phyloP scores from a whole-genome alignment of 352 stramenopile genomes.

The Phytophthora pisi region DNA sequence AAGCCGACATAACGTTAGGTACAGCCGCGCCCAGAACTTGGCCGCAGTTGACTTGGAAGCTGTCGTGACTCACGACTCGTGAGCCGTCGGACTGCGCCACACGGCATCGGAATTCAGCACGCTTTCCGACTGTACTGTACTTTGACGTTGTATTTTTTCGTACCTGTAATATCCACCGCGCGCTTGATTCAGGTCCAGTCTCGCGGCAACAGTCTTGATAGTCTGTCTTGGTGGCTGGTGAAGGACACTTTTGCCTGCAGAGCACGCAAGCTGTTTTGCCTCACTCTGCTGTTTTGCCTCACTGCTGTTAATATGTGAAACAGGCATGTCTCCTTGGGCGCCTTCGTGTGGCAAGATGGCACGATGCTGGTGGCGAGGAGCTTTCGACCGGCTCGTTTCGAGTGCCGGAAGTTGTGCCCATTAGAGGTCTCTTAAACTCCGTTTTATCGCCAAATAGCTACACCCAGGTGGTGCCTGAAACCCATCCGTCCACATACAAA shows the following conservation, averaged over 20 bases:
- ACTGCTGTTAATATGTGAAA: too few relatives aligned
- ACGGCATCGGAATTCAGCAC: slow-evolving; percentile 9
- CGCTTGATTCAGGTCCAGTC: slow-evolving; percentile 16
- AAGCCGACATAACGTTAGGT: not conserved
- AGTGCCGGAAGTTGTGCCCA: not conserved
- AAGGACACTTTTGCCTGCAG: not conserved
- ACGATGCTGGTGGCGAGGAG: not conserved
- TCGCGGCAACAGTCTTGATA: slow-evolving; percentile 17
- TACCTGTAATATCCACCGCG: not conserved
- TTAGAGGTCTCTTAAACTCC: not conserved
- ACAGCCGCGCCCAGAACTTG: not conserved
- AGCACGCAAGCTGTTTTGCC: too few relatives aligned
- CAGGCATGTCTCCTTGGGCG: not conserved
- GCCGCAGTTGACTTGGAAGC: not conserved
- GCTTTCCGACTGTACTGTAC: not conserved
- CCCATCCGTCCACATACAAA: not conserved
- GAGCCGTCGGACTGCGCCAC: not conserved
- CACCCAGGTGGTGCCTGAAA: not conserved
- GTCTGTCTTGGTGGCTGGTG: slow-evolving; percentile 10
- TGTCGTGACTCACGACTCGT: too few relatives aligned
- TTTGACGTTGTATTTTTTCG: not conserved
- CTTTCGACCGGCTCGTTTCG: slow-evolving; percentile 2
- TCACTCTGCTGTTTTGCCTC: too few relatives aligned
- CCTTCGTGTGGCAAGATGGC: not conserved
- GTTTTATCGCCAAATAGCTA: not conserved